Base-by-base conservation (phyloP, 768 basidiomycete genomes). In the Lactarius trivialis region DNA sequence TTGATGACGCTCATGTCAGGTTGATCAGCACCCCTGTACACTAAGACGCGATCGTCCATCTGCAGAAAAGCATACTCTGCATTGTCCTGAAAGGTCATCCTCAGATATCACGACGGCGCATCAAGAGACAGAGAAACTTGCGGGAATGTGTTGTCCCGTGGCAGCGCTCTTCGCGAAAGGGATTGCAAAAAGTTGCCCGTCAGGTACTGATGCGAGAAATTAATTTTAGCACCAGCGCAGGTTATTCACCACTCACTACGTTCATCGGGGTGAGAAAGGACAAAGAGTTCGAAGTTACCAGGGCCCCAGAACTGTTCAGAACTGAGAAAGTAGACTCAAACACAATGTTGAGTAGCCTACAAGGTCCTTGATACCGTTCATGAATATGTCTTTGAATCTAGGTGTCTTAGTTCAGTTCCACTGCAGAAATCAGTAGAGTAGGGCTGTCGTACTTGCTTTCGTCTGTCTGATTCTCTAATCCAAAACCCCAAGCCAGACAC, bases 1-100 rank as follows among this genome's bases (percentile, higher is more conserved):
- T 98, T 98, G 70, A 98, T 97, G 60, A 99, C 87, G 70, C 93
- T 96, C 87, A 97, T 89, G 71, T 98, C 95, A 6, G 96, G 95
- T 72, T 98, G 95, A 72, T 98, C 96, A 32, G 95, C 93, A 15
- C 96, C 95, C 58, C 96, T 83, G 73, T 98, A 99, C 17, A 98
- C 85, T 0, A 97, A 80, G 2, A 91, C 89, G 45, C 93, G 85
- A 68, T 98, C 96, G 69, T 98, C 94, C 84, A 95, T 85, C 74
- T 96, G 93, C 43, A 98, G 78, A 75, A 96, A 96, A 1, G 93
- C 95, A 70, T 96, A 96, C 67, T 91, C 86, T 8, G 94, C 93
- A 71, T 97, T 98, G 71, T 98, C 95, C 93, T 94, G 66, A 43
- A 39, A 24, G 37, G n/a, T 8, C 49, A 33, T 26, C n/a, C 21